Evolutionary conservation across 108 stramenopile species (phyloP).

Genomic region (Cyclotella cryptica): DNA sequence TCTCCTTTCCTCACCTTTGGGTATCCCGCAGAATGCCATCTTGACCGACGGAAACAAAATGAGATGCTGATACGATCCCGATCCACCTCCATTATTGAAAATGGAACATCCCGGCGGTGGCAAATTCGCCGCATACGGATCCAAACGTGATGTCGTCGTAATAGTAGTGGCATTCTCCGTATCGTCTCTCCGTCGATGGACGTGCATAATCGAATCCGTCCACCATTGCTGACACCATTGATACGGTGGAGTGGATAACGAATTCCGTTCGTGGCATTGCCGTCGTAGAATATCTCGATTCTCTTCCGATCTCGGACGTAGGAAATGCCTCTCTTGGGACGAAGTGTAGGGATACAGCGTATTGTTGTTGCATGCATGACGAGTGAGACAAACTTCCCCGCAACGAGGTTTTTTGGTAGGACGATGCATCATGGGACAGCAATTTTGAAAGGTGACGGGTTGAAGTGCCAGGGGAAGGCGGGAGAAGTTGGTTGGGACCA

Average conservation of each 20-base stretch:
- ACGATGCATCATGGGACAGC: slow-evolving; percentile 26
- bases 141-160: slow-evolving; percentile 1
- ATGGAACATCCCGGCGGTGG: slow-evolving; percentile 42
- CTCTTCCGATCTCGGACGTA: background rate
- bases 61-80: slow-evolving; percentile 41
- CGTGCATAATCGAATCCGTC: slow-evolving; percentile 3
- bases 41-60: slow-evolving; percentile 48
- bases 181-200: background rate
- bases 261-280: slow-evolving; percentile 26
- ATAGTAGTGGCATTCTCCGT: background rate
- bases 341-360: slow-evolving; percentile 41
- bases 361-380: slow-evolving; percentile 36
- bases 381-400: slow-evolving; percentile 29
- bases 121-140: slow-evolving; percentile 29
- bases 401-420: slow-evolving; percentile 24
- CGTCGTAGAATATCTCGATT: background rate
- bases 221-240: slow-evolving; percentile 47
- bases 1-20: slow-evolving; percentile 57
- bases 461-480: slow-evolving; percentile 15
- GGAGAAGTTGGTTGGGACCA: slow-evolving; percentile 3
- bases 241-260: slow-evolving; percentile 20
- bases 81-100: slow-evolving; percentile 22
- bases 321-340: slow-evolving; percentile 18
- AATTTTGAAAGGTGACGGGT: slow-evolving; percentile 19
- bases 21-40: slow-evolving; percentile 65